Evolutionary conservation across 2,329 filamentous ascomycete genomes (phyloP).

Genomic region (Colletotrichum cordylinicola): DNA sequence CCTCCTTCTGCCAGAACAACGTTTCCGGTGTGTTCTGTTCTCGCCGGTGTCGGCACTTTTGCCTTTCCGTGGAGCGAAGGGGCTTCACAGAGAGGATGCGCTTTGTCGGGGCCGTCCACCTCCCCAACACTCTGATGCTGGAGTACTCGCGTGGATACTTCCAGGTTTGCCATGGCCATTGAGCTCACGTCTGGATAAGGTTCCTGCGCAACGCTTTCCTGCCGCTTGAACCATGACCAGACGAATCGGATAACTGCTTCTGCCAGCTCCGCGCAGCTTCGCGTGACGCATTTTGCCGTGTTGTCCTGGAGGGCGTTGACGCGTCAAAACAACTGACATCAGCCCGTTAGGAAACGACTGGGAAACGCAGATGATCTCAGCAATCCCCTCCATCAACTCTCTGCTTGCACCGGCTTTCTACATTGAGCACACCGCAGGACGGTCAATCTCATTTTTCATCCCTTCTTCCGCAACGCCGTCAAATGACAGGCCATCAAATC

Average conservation of each 20-base stretch:
- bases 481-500: neutral
- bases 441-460: neutral
- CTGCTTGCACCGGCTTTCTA: neutral
- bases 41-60: neutral
- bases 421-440: neutral
- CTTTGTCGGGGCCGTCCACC: neutral
- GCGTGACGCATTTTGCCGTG: neutral
- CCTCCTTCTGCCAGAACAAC: neutral
- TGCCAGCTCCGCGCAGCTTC: neutral
- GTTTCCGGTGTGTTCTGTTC: neutral
- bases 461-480: neutral
- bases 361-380: neutral
- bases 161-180: neutral
- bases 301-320: neutral
- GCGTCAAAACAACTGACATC: neutral
- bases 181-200: neutral
- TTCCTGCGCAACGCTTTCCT: neutral
- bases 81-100: neutral
- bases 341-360: neutral
- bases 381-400: neutral
- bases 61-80: neutral
- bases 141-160: neutral
- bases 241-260: constrained; percentile 1
- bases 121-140: neutral
- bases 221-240: neutral